These are phyloP conservation scores for Microstegium vimineum DNA, from an alignment of 176 grass and related monocot genomes.

Conservation along the genomic window DNA sequence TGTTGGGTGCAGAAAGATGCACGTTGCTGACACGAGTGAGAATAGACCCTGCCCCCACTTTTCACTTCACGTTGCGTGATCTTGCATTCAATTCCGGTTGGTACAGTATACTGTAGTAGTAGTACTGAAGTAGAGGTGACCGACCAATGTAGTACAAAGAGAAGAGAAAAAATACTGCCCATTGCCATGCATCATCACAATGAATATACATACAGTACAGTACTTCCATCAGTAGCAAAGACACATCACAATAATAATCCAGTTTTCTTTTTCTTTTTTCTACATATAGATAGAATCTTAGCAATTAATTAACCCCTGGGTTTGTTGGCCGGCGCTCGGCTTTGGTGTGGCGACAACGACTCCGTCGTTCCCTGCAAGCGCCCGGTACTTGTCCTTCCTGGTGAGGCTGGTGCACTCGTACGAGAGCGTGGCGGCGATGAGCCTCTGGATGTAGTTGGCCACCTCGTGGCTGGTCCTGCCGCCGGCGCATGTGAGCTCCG, in stretches of 20 bases:
- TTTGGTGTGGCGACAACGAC: constrained; percentile 20
- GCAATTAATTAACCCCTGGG: too few species aligned
- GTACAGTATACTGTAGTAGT: too few species aligned
- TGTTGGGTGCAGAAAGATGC: constrained; percentile 20
- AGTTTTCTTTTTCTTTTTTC: background rate
- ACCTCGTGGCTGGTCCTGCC: constrained; percentile 72
- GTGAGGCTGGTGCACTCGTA: constrained; percentile 92
- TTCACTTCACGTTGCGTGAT: background rate
- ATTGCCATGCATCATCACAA: constrained; percentile 3
- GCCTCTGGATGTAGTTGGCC: constrained; percentile 82
- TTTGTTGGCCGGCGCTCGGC: background rate
- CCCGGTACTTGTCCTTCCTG: constrained; percentile 87
- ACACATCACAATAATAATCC: background rate
- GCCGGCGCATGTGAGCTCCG: constrained; percentile 58
- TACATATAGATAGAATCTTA: too few species aligned
- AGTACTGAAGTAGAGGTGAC: background rate
- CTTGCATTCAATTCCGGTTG: constrained; percentile 32
- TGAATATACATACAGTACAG: background rate
- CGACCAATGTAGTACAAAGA: background rate
- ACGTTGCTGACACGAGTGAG: constrained; percentile 27
- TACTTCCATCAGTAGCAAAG: background rate
- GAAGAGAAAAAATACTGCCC: background rate
- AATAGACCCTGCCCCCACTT: background rate
- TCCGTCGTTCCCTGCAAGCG: constrained; percentile 72
- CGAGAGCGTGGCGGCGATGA: constrained; percentile 65